These are phyloP conservation scores for Colletotrichum destructivum DNA, from an alignment of 2,329 filamentous ascomycete genomes.

Conservation along the genomic window DNA sequence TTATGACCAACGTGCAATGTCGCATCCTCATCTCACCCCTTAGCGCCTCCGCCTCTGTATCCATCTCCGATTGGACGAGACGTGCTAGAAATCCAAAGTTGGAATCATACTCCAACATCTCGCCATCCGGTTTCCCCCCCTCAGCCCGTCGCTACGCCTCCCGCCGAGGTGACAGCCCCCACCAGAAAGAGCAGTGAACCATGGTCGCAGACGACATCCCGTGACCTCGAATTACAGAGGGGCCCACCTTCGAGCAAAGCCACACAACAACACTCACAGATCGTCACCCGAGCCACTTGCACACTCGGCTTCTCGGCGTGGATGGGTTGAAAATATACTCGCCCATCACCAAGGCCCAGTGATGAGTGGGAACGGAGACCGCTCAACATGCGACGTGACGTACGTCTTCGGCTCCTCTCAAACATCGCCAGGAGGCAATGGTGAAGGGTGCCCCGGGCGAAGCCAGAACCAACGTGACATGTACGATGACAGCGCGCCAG, in stretches of 20 bases:
- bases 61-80: slow-evolving; percentile 21
- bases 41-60: slow-evolving; percentile 18
- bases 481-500: neutral
- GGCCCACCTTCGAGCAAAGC: neutral
- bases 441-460: neutral
- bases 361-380: slow-evolving; percentile 5
- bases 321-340: neutral
- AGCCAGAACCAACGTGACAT: slow-evolving; percentile 9
- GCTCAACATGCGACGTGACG: slow-evolving; percentile 35
- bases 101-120: neutral
- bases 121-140: neutral
- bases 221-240: slow-evolving; percentile 3
- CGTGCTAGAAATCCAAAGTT: neutral
- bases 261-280: slow-evolving; percentile 1
- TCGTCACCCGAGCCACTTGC: neutral
- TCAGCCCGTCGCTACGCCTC: no score
- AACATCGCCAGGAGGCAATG: neutral
- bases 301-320: neutral
- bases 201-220: slow-evolving; percentile 1
- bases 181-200: neutral
- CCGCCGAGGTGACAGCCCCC: no score
- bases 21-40: slow-evolving; percentile 4
- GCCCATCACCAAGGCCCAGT: neutral
- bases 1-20: slow-evolving; percentile 12
- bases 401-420: slow-evolving; percentile 17